Base-by-base conservation (phyloP, 192 early-diverging fungal species). In the Ambispora gerdemannii region DNA sequence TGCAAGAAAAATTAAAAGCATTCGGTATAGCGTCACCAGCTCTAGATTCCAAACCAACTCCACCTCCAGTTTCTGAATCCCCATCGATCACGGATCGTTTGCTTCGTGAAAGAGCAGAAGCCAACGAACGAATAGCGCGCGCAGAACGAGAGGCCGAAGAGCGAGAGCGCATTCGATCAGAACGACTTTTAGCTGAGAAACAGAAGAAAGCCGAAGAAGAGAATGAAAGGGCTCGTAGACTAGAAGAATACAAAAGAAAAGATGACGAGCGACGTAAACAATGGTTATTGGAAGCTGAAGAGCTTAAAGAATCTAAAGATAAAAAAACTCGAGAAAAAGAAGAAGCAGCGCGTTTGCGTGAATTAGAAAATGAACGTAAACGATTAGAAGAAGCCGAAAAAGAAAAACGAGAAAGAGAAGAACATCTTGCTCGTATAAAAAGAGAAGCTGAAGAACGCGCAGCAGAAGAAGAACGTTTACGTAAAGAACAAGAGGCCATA, bases 201-300 rank as follows among this genome's bases (percentile, higher is more conserved):
- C 67, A 70, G 50, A 70, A 30, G 27, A 70, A 70, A 70, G 67
- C 75, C 50, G 72, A 82, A 0, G 74, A 64, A 2, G 74, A 79
- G 38, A 75, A 75, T 1, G 69, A 78, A 59, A 78, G 76, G 15
- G 75, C 78, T 25, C 74, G 79, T 27, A 77, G 76, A 60, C 67
- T 84, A 33, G 76, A 79, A 36, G 83, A 84, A 31, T 81, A 81
- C 6, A 77, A 82, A 38, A 38, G 74, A 22, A 61, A 71, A 22
- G 81, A 66, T 74, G 32, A 75, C 77, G 32, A 70, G 72, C n/a
- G 36, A 80, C 20, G 55, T 77, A 22, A 78, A 72, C 33, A 85
- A 75, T 63, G 82, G 72, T 36, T 77, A 64, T 35, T 73, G 52
- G 47, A 80, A 72, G 74, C 76, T 15, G 67, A 80, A 43, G 72